These are phyloP conservation scores for Calonectria pseudoturangicola DNA, from an alignment of 2,329 filamentous ascomycete genomes.

Conservation along the genomic window DNA sequence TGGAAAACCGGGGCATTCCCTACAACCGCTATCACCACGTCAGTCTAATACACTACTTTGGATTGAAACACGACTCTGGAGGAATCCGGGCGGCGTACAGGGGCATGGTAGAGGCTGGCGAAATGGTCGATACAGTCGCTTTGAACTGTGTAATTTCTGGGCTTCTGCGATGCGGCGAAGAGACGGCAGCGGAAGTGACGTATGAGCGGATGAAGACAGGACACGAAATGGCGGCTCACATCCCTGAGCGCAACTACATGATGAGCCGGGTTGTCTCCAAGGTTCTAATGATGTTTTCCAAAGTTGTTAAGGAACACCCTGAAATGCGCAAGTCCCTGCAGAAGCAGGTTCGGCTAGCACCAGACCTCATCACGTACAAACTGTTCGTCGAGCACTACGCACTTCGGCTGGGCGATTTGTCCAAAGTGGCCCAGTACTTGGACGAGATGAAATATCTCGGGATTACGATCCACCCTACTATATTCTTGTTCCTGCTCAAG, in stretches of 20 bases:
- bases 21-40: conserved; percentile 89
- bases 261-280: conserved; percentile 71
- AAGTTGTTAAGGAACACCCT: conserved; percentile 72
- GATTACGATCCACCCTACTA: conserved; percentile 82
- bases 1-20: conserved; percentile 79
- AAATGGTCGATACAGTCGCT: conserved; percentile 90
- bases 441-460: conserved; percentile 85
- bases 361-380: conserved; percentile 86
- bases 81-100: conserved; percentile 86
- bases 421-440: conserved; percentile 81
- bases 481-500: conserved; percentile 88
- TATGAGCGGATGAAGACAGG: conserved; percentile 88
- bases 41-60: conserved; percentile 88
- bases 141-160: conserved; percentile 91
- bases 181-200: conserved; percentile 84
- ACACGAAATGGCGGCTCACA: conserved; percentile 62
- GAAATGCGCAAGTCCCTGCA: conserved; percentile 74
- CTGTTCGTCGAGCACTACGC: conserved; percentile 87
- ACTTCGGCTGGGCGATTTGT: conserved; percentile 80
- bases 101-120: conserved; percentile 87
- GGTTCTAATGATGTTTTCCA: conserved; percentile 75
- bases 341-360: conserved; percentile 78
- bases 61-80: conserved; percentile 82
- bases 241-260: conserved; percentile 68
- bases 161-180: conserved; percentile 85